phyloP scores from a whole-genome alignment of 2,329 filamentous ascomycete species.

The Scedosporium minutisporum region DNA sequence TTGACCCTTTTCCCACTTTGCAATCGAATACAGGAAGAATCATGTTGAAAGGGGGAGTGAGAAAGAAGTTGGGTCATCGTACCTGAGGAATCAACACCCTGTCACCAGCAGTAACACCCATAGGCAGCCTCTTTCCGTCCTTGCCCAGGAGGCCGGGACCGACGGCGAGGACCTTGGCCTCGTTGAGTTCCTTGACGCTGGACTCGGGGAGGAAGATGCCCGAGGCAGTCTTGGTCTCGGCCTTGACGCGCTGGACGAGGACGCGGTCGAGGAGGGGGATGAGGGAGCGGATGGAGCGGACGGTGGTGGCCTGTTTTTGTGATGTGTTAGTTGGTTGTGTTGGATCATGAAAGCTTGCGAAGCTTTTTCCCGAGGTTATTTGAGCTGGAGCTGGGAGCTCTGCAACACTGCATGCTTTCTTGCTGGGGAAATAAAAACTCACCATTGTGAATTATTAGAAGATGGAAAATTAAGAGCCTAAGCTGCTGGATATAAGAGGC shows the following conservation, averaged over 20 bases:
- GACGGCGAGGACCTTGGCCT: slow-evolving; percentile 91
- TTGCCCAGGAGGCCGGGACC: slow-evolving; percentile 81
- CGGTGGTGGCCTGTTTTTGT: slow-evolving; percentile 49
- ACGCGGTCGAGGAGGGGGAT: slow-evolving; percentile 95
- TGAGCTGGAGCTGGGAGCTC: neutral
- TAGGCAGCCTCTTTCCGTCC: slow-evolving; percentile 78
- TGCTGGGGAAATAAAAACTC: neutral
- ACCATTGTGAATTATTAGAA: slow-evolving; percentile 7
- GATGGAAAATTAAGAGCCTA: neutral
- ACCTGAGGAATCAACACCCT: slow-evolving; percentile 94
- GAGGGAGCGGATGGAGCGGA: slow-evolving; percentile 93
- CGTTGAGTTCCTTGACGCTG: slow-evolving; percentile 95
- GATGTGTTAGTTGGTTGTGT: neutral
- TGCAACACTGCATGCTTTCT: neutral
- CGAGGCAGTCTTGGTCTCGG: slow-evolving; percentile 88
- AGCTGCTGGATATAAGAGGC: neutral
- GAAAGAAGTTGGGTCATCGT: slow-evolving; percentile 22
- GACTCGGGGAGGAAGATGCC: slow-evolving; percentile 98
- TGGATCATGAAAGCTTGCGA: neutral
- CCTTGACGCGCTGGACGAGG: slow-evolving; percentile 94
- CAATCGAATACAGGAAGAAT: slow-evolving; percentile 15
- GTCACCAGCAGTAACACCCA: slow-evolving; percentile 77
- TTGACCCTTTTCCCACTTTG: neutral
- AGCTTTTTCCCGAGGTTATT: too few relatives aligned
- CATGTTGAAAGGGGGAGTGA: too few relatives aligned